phyloP scores from a whole-genome alignment of 441 rosid genomes.

The Capsella rubella region DNA sequence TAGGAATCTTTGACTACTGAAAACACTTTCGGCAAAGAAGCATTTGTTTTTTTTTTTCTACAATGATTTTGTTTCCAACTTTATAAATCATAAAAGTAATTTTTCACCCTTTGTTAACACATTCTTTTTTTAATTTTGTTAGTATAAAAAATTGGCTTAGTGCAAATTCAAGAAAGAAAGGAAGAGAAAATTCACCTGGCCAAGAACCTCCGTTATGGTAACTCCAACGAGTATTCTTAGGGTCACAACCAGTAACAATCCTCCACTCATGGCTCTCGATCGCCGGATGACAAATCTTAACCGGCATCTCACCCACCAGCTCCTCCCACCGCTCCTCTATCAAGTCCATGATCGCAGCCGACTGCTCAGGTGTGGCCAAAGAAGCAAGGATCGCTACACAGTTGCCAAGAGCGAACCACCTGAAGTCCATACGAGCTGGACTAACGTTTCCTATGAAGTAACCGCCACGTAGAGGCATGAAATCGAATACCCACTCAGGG shows the following conservation, averaged over 20 bases:
- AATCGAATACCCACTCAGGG: constrained; percentile 49
- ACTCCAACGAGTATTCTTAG: constrained; percentile 47
- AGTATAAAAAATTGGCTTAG: not conserved
- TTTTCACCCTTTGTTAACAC: not conserved
- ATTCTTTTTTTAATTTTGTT: not conserved
- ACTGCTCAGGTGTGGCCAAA: constrained; percentile 43
- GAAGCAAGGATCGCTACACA: constrained; percentile 47
- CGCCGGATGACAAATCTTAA: constrained; percentile 47
- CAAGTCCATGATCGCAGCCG: constrained; percentile 46
- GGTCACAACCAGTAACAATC: constrained; percentile 48
- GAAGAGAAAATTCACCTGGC: constrained; percentile 41
- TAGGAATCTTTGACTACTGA: constrained; percentile 13
- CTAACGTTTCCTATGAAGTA: constrained; percentile 49
- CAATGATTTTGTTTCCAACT: constrained; percentile 29
- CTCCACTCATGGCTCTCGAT: constrained; percentile 48
- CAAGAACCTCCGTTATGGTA: constrained; percentile 49
- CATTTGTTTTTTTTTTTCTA: constrained; percentile 1
- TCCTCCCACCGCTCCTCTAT: constrained; percentile 49
- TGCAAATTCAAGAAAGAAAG: constrained; percentile 2
- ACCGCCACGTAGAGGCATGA: constrained; percentile 47
- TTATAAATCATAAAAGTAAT: constrained; percentile 8
- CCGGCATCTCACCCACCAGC: constrained; percentile 48
- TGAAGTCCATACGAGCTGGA: constrained; percentile 49
- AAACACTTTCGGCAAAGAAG: constrained; percentile 32
- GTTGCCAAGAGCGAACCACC: constrained; percentile 49